phyloP scores from a whole-genome alignment of 1,284 basidiomycete species.

The Leucoagaricus sp. region DNA sequence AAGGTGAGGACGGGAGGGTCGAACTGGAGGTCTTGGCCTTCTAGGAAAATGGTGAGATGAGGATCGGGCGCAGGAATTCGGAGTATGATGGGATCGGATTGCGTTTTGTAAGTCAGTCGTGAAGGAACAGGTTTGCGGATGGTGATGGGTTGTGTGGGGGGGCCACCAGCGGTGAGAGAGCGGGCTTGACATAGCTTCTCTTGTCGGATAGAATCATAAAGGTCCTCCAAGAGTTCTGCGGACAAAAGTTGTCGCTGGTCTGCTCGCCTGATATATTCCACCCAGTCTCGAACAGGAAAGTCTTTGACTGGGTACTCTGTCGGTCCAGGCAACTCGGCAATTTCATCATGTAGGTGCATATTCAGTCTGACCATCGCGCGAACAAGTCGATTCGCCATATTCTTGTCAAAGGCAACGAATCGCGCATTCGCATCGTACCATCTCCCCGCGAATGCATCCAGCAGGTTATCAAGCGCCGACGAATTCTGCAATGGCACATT shows the following conservation, averaged over 20 bases:
- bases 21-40: constrained; percentile 84
- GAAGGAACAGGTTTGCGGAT: constrained; percentile 75
- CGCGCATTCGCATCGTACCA: constrained; percentile 91
- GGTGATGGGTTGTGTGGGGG: constrained; percentile 55
- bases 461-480: constrained; percentile 60
- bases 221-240: constrained; percentile 71
- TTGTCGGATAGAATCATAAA: constrained; percentile 75
- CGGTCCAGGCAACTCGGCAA: constrained; percentile 60
- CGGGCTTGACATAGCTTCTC: constrained; percentile 78
- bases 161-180: constrained; percentile 40
- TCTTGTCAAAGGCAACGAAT: constrained; percentile 76
- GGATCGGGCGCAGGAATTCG: constrained; percentile 82
- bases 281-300: constrained; percentile 43
- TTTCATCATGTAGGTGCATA: constrained; percentile 71
- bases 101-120: constrained; percentile 79
- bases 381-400: constrained; percentile 77
- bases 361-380: constrained; percentile 88
- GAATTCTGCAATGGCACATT: constrained; percentile 52
- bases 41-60: constrained; percentile 76
- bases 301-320: constrained; percentile 70
- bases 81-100: constrained; percentile 84
- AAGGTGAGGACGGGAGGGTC: constrained; percentile 85
- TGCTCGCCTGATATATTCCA: constrained; percentile 66
- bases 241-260: constrained; percentile 71
- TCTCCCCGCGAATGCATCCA: constrained; percentile 85